phyloP scores from a whole-genome alignment of 2,329 filamentous ascomycete genomes.

The Clonostachys rhizophaga region DNA sequence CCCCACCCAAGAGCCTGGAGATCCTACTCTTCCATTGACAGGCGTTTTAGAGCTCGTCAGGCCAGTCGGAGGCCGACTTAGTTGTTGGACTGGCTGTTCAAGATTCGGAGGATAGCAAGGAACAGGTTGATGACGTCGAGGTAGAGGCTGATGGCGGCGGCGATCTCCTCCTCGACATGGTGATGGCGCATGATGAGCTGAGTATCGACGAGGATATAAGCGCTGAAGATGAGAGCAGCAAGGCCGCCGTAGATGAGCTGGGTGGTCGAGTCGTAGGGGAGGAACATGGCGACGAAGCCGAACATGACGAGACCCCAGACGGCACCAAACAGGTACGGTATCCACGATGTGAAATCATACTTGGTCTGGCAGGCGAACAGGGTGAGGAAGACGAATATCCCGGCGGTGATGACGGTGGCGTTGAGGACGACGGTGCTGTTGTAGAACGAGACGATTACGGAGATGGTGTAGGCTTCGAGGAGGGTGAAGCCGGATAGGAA shows the following conservation, averaged over 20 bases:
- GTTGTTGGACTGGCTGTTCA: constrained; percentile 95
- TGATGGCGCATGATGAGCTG: constrained; percentile 94
- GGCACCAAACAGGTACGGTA: constrained; percentile 87
- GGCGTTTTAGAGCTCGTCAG: too few species aligned
- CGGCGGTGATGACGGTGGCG: constrained; percentile 82
- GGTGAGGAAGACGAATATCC: constrained; percentile 74
- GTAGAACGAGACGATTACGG: constrained; percentile 90
- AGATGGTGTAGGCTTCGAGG: constrained; percentile 89
- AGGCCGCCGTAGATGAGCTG: constrained; percentile 84
- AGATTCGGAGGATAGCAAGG: constrained; percentile 87
- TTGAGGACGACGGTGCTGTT: constrained; percentile 79
- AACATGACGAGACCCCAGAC: constrained; percentile 91
- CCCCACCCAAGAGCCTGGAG: too few species aligned
- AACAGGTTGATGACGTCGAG: constrained; percentile 97
- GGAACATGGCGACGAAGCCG: constrained; percentile 87
- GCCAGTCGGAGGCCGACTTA: constrained; percentile 32
- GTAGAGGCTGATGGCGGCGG: constrained; percentile 90
- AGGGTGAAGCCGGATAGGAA: constrained; percentile 90
- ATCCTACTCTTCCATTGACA: too few species aligned
- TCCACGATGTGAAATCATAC: constrained; percentile 97
- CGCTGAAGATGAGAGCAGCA: constrained; percentile 84
- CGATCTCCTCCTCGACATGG: constrained; percentile 97
- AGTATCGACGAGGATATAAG: constrained; percentile 93
- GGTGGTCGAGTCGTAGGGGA: constrained; percentile 74
- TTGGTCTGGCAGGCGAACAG: constrained; percentile 95